Evolutionary conservation across 2,329 filamentous ascomycete genomes (phyloP), one percentile per base, ranked within the genome.

Genomic region (Exophiala spinifera): DNA sequence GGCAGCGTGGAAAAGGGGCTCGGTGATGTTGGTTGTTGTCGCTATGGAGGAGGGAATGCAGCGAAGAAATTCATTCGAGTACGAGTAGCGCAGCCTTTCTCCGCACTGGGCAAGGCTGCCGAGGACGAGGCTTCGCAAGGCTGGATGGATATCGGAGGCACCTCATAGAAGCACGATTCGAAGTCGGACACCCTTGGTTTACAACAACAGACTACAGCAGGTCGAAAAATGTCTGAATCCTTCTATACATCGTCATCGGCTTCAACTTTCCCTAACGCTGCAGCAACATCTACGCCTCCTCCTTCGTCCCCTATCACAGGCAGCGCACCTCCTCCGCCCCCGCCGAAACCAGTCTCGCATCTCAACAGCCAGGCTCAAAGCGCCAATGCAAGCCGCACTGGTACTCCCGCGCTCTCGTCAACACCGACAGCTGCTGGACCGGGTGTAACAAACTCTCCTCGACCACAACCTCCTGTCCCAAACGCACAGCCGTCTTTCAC

Each of bases 401-500:
- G 39, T 17, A 59, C 59, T 4, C 59, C 59, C 31, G 31, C 21
- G 14, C 25, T 51, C 19, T 49, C 53, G 1, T 46, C 55, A 3
- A 51, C 59, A 44, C 45, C 51, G 0, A 39, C 28, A 11, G 44
- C 19, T 11, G 39, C 46, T n/a, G 85, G 44, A 8, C 46, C 47
- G 15, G 15, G 33, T 25, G 14, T 42, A 21, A 50, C 53, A 13
- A 53, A 61, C 45, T 61, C 59, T 15, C 59, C 55, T 3, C 59
- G 56, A 3, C 56, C 59, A 19, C 59, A 53, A 31, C 60, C 70
- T 33, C 67, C 72, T n/a, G 73, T 72, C 50, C 73, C 74, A 21
- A 74, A 71, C 15, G 67, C 70, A 11, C 72, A 66, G n/a, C 66
- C 60, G 71, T 55, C 54, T 49, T 57, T 51, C 51, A 64, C 52